Conservation (phyloP, 176 grass and related monocot genomes). For the Rhynchospora breviuscula region DNA sequence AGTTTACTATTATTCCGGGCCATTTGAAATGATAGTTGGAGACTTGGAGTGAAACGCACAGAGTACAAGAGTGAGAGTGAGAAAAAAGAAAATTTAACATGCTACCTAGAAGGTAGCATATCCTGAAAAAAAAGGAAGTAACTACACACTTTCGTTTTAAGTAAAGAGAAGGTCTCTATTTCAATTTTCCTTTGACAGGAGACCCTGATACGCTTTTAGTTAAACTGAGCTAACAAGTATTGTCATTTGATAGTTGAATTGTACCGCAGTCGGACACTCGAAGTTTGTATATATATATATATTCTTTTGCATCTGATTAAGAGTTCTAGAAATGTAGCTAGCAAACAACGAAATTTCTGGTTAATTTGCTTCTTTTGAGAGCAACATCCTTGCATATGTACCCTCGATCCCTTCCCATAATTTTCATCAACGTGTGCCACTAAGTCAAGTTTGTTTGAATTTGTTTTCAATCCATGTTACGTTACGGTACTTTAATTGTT, state of each 20-base stretch:
- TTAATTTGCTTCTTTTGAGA: background rate
- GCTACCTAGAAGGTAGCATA: background rate
- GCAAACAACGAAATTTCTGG: background rate
- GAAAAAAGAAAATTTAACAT: background rate
- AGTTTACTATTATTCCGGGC: background rate
- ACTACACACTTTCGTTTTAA: conserved; percentile 1
- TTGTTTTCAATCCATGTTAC: background rate
- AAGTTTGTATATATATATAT: background rate
- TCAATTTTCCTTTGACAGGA: background rate
- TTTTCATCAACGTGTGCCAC: background rate
- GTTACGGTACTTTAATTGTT: background rate
- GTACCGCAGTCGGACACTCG: no score
- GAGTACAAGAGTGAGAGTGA: no score
- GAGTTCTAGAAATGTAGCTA: background rate
- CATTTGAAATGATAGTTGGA: background rate
- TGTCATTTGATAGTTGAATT: background rate
- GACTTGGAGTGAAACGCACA: background rate
- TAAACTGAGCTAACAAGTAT: background rate
- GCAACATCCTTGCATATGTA: background rate
- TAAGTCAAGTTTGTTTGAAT: background rate
- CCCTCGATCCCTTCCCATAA: background rate
- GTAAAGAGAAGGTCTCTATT: background rate
- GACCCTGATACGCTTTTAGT: background rate
- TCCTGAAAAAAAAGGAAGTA: background rate
- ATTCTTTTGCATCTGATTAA: background rate